Base-by-base conservation (phyloP, 2,329 filamentous ascomycete genomes). In the Colletotrichum melonis region DNA sequence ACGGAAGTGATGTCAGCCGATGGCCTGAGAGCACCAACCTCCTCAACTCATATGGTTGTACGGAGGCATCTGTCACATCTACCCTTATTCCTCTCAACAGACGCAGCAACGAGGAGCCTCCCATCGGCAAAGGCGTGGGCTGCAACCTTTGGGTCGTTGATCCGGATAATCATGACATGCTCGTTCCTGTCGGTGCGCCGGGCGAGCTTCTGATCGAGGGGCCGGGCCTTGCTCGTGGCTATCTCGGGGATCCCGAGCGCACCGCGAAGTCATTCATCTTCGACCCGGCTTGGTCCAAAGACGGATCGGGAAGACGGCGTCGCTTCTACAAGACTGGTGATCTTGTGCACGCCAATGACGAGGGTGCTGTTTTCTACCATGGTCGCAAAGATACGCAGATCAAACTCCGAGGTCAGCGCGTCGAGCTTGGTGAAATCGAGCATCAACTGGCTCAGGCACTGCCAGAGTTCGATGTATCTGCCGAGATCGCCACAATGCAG, bases 281-380 rank as follows among this genome's bases (percentile, higher is more conserved):
- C 7, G 62, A 54, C 30, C 62, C 46, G 4, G 46, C 32, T 14
- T 64, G 62, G 62, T 28, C 60, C 26, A 16, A 30, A 12, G 54
- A 26, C 4, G 24, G 42, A 11, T 49, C 42, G 8, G 19, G 42
- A n/a, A 49, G 38, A 14, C 73, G 75, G 30, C 78, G 76, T n/a
- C 78, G 82, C 2, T 75, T 86, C 26, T 87, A 86, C 76, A 82
- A 81, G 60, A 86, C 85, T 0, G 85, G 85, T 38, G 85, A 87
- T 74, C 79, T 86, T 12, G 85, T 79, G 55, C 24, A 26, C 14
- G 24, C 24, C 7, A 58, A 58, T 12, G 28, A 55, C 1, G 67
- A 77, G n/a, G 75, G 75, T n/a, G 73, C 24, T 14, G n/a, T 77
- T 3, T 58, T 67, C 6, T 73, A 71, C 4, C 42, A 9, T 73